Evolutionary conservation across 805 yeast species (phyloP).

Genomic region (Blastobotrys attinorum): DNA sequence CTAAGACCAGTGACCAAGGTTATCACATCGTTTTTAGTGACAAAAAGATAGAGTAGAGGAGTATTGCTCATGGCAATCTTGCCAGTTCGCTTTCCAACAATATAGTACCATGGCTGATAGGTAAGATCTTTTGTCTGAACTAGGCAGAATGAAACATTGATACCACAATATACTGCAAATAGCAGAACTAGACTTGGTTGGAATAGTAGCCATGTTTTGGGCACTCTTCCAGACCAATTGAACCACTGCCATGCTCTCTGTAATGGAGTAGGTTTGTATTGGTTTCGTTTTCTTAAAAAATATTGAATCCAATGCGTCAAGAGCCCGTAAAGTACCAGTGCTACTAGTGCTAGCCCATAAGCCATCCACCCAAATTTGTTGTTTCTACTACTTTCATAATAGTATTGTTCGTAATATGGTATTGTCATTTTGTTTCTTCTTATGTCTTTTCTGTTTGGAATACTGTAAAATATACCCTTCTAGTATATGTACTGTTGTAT

Average conservation of each 20-base stretch:
- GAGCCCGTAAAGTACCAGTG: conserved; percentile 33
- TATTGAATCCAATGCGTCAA: conserved; percentile 38
- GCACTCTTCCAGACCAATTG: conserved; percentile 14
- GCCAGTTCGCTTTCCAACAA: conserved; percentile 38
- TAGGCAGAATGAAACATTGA: conserved; percentile 28
- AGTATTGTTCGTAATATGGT: conserved; percentile 33
- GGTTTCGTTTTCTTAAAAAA: conserved; percentile 20
- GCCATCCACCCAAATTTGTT: conserved; percentile 32
- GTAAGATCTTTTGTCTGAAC: conserved; percentile 33
- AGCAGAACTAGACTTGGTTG: conserved; percentile 37
- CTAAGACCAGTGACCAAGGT: conserved; percentile 36
- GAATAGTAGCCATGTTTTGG: conserved; percentile 20
- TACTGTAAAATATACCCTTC: too few relatives aligned
- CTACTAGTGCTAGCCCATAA: conserved; percentile 24
- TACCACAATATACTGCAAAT: conserved; percentile 24
- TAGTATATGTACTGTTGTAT: too few relatives aligned
- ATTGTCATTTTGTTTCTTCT: conserved; percentile 20
- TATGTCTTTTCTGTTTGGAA: background rate
- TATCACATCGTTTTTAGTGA: conserved; percentile 35
- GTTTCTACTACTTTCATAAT: conserved; percentile 33
- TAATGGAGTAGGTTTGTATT: conserved; percentile 19
- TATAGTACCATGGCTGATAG: conserved; percentile 34
- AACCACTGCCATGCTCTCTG: conserved; percentile 24
- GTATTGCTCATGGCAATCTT: conserved; percentile 35
- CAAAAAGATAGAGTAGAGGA: conserved; percentile 32